A percentile compares a stretch with the other conserved stretches of the same genome.
phyloP scores from a whole-genome alignment of 176 grass and related monocot species.

The Thinopyrum elongatum region DNA sequence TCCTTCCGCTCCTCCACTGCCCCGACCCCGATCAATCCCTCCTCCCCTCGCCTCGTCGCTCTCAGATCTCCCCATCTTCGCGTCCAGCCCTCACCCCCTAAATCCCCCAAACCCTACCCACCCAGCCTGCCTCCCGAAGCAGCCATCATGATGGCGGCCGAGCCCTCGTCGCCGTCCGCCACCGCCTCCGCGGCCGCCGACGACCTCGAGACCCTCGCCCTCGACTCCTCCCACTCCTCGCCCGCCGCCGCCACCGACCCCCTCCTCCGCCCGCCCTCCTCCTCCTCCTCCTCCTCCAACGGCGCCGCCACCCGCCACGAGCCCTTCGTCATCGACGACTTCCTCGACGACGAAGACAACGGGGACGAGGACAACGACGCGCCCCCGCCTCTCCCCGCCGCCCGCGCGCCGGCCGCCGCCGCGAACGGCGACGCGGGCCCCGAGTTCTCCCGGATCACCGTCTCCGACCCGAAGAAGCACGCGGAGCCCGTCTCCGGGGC shows the following conservation, averaged over 20 bases:
- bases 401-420: background rate
- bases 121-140: too few species aligned
- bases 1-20: background rate
- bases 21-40: conserved; percentile 15
- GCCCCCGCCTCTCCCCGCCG: conserved; percentile 2
- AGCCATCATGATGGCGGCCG: conserved; percentile 67
- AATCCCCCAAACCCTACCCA: conserved; percentile 28
- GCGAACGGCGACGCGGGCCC: background rate
- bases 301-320: conserved; percentile 3
- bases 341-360: conserved; percentile 13
- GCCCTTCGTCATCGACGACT: conserved; percentile 50
- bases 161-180: conserved; percentile 46
- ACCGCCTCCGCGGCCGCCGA: conserved; percentile 40
- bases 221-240: conserved; percentile 47
- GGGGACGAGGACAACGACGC: background rate
- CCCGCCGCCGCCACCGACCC: conserved; percentile 56
- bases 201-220: conserved; percentile 68
- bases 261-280: conserved; percentile 60
- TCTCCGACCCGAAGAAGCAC: conserved; percentile 93
- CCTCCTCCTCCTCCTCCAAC: background rate
- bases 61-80: conserved; percentile 14
- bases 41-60: background rate
- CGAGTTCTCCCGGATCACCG: conserved; percentile 58
- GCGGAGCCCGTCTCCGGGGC: conserved; percentile 38
- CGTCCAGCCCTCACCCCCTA: background rate